Conservation (phyloP, 352 stramenopile genomes). For the Pythium aphanidermatum region DNA sequence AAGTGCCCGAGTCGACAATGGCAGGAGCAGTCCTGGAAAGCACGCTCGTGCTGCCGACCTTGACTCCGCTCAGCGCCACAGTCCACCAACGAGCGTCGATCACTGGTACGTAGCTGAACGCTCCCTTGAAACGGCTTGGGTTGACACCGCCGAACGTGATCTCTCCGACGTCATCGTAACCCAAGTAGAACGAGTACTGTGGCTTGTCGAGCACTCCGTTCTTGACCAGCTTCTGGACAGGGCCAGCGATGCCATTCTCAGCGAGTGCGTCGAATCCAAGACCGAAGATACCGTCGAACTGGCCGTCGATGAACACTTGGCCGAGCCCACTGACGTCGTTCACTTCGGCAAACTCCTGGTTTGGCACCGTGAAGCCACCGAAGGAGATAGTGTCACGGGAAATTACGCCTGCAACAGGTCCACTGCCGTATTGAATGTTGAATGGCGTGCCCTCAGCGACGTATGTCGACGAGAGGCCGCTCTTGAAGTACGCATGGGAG, state of each 20-base stretch:
- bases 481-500: slow-evolving; percentile 83
- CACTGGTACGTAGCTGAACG: slow-evolving; percentile 89
- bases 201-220: slow-evolving; percentile 80
- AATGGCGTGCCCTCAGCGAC: slow-evolving; percentile 90
- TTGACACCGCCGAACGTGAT: slow-evolving; percentile 80
- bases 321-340: slow-evolving; percentile 95
- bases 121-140: slow-evolving; percentile 90
- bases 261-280: slow-evolving; percentile 94
- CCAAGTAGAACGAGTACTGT: slow-evolving; percentile 96
- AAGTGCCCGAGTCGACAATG: slow-evolving; percentile 96
- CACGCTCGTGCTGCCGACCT: slow-evolving; percentile 50
- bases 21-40: no score
- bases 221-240: slow-evolving; percentile 93
- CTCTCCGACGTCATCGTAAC: slow-evolving; percentile 76
- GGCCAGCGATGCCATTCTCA: slow-evolving; percentile 89
- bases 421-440: slow-evolving; percentile 94
- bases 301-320: slow-evolving; percentile 91
- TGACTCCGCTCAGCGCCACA: slow-evolving; percentile 62
- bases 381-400: slow-evolving; percentile 84
- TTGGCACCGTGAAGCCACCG: slow-evolving; percentile 47
- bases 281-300: slow-evolving; percentile 98
- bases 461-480: slow-evolving; percentile 82
- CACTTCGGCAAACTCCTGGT: slow-evolving; percentile 95
- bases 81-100: slow-evolving; percentile 69
- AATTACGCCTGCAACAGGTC: slow-evolving; percentile 89